phyloP scores from a whole-genome alignment of 1,284 basidiomycete species.

The Trichosporon asahii region DNA sequence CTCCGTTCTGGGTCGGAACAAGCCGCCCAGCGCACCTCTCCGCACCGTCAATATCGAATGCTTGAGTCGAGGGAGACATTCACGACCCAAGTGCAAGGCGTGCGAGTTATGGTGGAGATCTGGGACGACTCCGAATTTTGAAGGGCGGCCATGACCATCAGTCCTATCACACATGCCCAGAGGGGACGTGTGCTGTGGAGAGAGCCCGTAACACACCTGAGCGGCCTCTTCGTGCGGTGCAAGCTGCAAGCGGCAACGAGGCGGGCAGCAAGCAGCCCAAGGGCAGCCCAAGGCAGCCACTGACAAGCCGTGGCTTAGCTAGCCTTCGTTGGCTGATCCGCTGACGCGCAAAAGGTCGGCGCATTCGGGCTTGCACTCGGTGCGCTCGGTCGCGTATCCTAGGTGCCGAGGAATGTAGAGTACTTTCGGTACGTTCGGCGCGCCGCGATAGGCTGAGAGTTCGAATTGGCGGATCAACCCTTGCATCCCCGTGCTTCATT shows the following conservation, averaged over 20 bases:
- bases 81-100: not conserved
- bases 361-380: not conserved
- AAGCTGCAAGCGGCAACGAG: not conserved
- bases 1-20: too few species aligned
- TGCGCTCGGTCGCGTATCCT: constrained; percentile 3
- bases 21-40: too few species aligned
- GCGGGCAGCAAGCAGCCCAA: not conserved
- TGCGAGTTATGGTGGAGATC: not conserved
- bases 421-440: constrained; percentile 1
- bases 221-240: not conserved
- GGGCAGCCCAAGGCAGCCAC: not conserved
- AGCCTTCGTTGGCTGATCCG: not conserved
- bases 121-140: not conserved
- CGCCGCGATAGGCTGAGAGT: not conserved
- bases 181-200: not conserved
- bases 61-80: not conserved
- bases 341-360: too few species aligned
- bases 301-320: not conserved
- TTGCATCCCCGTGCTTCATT: not conserved
- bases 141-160: not conserved
- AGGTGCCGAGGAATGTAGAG: not conserved
- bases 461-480: not conserved
- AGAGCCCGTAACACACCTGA: not conserved
- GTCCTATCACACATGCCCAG: not conserved
- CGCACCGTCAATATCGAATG: too few species aligned